Base-by-base conservation (phyloP, 768 basidiomycete genomes). In the Neoboletus magnificus region DNA sequence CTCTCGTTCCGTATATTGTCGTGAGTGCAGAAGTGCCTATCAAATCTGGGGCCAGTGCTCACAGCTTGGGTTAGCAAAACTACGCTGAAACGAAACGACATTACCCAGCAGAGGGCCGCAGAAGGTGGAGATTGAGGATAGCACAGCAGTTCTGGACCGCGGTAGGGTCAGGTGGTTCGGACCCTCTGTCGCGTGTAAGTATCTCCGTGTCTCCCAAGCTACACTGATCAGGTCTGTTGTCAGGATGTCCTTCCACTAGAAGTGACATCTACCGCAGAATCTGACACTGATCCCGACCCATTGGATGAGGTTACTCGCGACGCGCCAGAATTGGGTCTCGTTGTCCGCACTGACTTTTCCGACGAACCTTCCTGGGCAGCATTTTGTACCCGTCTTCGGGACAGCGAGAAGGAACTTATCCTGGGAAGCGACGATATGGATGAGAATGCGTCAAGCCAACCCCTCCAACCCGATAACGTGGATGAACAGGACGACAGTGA, bases 331-430 rank as follows among this genome's bases (percentile, higher is more conserved):
- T 62, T 83, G 40, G 87, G 87, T 15, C 62, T 91, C 55, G 65
- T 91, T 44, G 65, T 91, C n/a, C 83, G 90, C 37, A 86, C 89
- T 11, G 87, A 91, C 62, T 91, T 79, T 66, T 77, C 82, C 10
- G 71, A 87, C 65, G 86, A 90, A 33, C 72, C 74, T 8, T 82
- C 88, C 1, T 91, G 89, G 89, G 64, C 72, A 13, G 57, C 68
- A 0, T 89, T 91, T 68, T 71, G 67, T 53, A 59, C 65, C 5
- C 76, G 75, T 54, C 72, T 92, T 12, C 74, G 75, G 46, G 76
- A 74, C 8, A 78, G 78, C 12, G 88, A 90, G 62, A 77, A 76
- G 53, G 87, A 89, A 27, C 74, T 87, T 18, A 55, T 75, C 33
- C 57, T 55, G 25, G 59, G 49, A 35, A 48, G 53, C 22, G 68